phyloP scores from a whole-genome alignment of 106 monocot genomes.

The Alisma plantagoaquatica region DNA sequence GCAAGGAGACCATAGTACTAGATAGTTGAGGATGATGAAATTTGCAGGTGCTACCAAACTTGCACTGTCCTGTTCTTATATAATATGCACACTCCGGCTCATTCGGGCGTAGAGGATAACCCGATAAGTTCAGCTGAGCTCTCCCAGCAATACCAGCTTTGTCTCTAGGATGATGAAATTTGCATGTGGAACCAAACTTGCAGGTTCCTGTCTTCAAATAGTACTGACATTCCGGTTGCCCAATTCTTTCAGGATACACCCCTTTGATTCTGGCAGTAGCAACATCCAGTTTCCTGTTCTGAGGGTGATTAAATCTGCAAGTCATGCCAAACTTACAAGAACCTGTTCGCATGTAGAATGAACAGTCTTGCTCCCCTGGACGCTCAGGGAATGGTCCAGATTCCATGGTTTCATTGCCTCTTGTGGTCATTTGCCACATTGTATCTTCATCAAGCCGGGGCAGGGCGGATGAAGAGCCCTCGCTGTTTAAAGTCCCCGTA shows the following conservation, averaged over 20 bases:
- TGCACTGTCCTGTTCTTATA: conserved; percentile 82
- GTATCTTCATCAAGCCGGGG: conserved; percentile 14
- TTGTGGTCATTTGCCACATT: conserved; percentile 48
- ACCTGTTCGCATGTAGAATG: conserved; percentile 63
- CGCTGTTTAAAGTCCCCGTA: conserved; percentile 1
- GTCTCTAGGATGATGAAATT: conserved; percentile 93
- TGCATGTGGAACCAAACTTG: conserved; percentile 97
- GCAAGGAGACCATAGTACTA: conserved; percentile 51
- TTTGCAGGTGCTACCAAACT: conserved; percentile 91
- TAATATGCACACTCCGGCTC: conserved; percentile 82
- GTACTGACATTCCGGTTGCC: too few species aligned
- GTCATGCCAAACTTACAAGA: conserved; percentile 67
- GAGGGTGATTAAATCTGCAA: conserved; percentile 72
- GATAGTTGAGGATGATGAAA: conserved; percentile 94
- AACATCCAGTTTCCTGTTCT: conserved; percentile 57
- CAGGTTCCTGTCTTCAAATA: conserved; percentile 94
- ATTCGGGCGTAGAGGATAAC: conserved; percentile 78
- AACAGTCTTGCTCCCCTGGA: conserved; percentile 54
- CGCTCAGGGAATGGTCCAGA: conserved; percentile 46
- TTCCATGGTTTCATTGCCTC: conserved; percentile 27
- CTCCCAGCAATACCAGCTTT: conserved; percentile 65
- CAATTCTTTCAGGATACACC: too few species aligned
- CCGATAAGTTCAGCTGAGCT: conserved; percentile 60
- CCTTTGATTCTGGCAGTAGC: too few species aligned
- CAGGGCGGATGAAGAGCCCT: too few species aligned